Percentiles rank a stretch among this genome's conserved stretches.
Evolutionary conservation across 2,329 filamentous ascomycete species (phyloP).

Genomic region (Stachybotrys echinatus): DNA sequence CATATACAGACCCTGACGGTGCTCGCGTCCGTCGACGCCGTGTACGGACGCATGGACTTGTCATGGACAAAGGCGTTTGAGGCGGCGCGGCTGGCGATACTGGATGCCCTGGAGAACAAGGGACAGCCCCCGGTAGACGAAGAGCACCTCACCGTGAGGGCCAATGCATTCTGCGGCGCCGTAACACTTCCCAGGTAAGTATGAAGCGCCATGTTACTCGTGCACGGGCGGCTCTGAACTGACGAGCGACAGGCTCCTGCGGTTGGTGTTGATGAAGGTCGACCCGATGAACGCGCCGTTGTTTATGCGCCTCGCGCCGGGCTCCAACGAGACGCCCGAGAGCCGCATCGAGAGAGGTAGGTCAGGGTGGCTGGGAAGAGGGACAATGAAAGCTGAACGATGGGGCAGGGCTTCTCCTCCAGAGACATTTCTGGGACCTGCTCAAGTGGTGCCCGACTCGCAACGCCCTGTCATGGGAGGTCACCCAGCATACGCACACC

Average conservation of each 20-base stretch:
- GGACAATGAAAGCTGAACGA: too few species aligned
- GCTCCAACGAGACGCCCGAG: background rate
- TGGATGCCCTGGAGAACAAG: background rate
- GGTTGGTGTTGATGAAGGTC: background rate
- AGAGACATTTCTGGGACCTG: background rate
- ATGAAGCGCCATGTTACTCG: background rate
- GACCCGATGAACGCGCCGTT: conserved; percentile 1
- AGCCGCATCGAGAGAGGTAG: conserved; percentile 1
- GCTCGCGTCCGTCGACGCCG: background rate
- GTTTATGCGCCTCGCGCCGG: background rate
- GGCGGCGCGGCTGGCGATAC: background rate
- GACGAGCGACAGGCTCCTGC: background rate
- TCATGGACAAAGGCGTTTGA: background rate
- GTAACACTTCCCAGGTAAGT: background rate
- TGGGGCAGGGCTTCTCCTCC: background rate
- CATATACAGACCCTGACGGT: conserved; percentile 1
- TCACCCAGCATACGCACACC: background rate
- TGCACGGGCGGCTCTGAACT: background rate
- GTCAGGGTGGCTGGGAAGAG: background rate
- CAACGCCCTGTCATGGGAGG: background rate
- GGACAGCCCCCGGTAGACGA: background rate
- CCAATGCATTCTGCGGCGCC: conserved; percentile 2
- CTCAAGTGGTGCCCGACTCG: background rate
- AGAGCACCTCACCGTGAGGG: background rate
- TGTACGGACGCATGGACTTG: background rate